A percentile compares a stretch with the other conserved stretches of the same genome.
Conservation (phyloP, 1,139 yeast species). For the Cylindricascospora bacillispora region DNA sequence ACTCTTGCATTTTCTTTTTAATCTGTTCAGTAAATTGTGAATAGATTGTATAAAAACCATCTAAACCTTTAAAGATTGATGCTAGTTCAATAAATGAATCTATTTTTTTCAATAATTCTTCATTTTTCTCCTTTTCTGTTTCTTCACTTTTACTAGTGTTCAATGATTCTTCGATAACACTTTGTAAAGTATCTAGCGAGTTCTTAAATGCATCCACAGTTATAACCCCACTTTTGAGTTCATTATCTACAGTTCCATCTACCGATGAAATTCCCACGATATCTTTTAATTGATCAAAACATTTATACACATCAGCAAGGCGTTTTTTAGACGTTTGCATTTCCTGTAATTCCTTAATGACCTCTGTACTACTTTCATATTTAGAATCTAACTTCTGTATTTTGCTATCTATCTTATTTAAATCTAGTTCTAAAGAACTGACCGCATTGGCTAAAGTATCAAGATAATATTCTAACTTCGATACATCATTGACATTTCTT, state of each 20-base stretch:
- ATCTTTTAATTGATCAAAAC: slow-evolving; percentile 34
- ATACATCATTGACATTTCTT: slow-evolving; percentile 12
- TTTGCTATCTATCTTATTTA: slow-evolving; percentile 27
- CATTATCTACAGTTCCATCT: slow-evolving; percentile 4
- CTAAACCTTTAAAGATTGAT: slow-evolving; percentile 40
- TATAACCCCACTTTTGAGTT: slow-evolving; percentile 5
- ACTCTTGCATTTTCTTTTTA: slow-evolving; percentile 27
- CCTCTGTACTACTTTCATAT: slow-evolving; percentile 13
- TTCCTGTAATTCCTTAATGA: slow-evolving; percentile 32
- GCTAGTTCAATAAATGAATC: slow-evolving; percentile 35
- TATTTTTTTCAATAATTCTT: slow-evolving; percentile 29
- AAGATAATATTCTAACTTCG: slow-evolving; percentile 51
- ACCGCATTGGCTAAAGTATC: slow-evolving; percentile 48
- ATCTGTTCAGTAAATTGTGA: slow-evolving; percentile 32
- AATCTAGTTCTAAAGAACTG: slow-evolving; percentile 39
- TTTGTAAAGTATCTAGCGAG: slow-evolving; percentile 32
- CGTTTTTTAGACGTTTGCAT: slow-evolving; percentile 35
- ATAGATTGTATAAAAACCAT: slow-evolving; percentile 37
- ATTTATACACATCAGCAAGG: slow-evolving; percentile 32
- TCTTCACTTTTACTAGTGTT: slow-evolving; percentile 18
- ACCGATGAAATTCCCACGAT: slow-evolving; percentile 22
- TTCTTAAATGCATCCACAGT: slow-evolving; percentile 27
- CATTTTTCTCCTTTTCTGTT: slow-evolving; percentile 20
- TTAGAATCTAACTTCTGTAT: slow-evolving; percentile 14
- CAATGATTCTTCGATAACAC: too few relatives aligned